Base-by-base conservation (phyloP, 495 filamentous ascomycete genomes). In the Lasiosphaeria hispida region DNA sequence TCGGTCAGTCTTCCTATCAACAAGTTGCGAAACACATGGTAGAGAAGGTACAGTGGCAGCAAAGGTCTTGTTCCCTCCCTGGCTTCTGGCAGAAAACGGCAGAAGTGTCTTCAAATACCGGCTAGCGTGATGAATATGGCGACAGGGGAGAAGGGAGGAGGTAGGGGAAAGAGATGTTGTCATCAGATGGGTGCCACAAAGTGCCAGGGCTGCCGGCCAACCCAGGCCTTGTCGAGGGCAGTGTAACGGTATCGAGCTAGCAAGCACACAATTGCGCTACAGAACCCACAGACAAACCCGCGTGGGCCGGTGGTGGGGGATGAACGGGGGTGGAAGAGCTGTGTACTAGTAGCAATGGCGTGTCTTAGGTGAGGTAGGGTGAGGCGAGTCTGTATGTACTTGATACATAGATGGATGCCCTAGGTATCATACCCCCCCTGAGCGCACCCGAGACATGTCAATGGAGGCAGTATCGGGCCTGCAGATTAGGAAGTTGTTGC, bases 11-110 rank as follows among this genome's bases (percentile, higher is more conserved):
- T 30, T 30, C 5, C 23, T 5, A 30, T 30, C 5, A 30, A 30
- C 23, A 30, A 30, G 23, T 30, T 30, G 23, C 23, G 23, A 30
- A 30, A 30, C 15, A 48, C 44, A 10, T 48, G 19, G 18, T 37
- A 18, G 48, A 51, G 45, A 14, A 41, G 34, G 19, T 11, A 7
- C 34, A 3, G 49, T 15, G 18, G 15, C 35, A 39, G 49, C 36
- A 40, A 52, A 34, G 49, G 38, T 23, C 40, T 23, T 35, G 11
- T 10, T 19, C 35, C 42, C 48, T 14, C 40, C 42, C 11, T 37
- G 54, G 39, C 55, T 53, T 44, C 62, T 59, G 65, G 65, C 42
- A 61, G 54, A 65, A 68, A 63, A 54, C 60, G 65, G 65, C 49
- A 64, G 62, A 68, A 61, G 59, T 62, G 34, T 59, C 59, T 50